Conservation (phyloP, 2,329 filamentous ascomycete species). For the Pseudocercospora pini-densiflorae region DNA sequence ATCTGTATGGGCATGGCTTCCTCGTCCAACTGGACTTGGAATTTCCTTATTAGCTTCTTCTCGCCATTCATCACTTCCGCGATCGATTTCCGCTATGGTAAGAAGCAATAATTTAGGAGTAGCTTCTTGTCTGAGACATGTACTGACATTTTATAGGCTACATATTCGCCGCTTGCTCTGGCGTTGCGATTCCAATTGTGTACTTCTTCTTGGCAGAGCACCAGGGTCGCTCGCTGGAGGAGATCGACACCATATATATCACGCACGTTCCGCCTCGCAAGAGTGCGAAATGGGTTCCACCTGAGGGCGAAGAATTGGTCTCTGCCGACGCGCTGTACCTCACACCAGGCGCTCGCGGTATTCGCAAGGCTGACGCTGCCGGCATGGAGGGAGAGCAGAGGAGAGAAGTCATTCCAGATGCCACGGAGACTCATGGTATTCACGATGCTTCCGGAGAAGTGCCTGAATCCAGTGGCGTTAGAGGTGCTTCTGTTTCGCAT, state of each 20-base stretch:
- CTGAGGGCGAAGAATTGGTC: conserved; percentile 37
- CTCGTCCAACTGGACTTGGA: conserved; percentile 63
- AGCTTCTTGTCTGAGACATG: no score
- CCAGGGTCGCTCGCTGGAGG: conserved; percentile 74
- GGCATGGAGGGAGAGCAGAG: conserved; percentile 36
- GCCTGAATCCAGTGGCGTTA: conserved; percentile 35
- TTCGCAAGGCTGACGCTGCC: conserved; percentile 39
- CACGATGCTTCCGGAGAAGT: conserved; percentile 36
- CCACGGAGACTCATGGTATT: conserved; percentile 34
- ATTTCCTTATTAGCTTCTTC: conserved; percentile 62
- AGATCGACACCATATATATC: conserved; percentile 80
- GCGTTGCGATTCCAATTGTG: conserved; percentile 66
- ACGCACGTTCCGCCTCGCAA: conserved; percentile 40
- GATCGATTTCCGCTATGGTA: conserved; percentile 69
- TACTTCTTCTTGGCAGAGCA: conserved; percentile 80
- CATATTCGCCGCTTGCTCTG: conserved; percentile 74
- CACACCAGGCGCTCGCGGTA: conserved; percentile 37
- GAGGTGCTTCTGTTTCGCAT: conserved; percentile 29
- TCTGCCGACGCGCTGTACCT: conserved; percentile 38
- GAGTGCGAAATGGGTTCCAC: conserved; percentile 40
- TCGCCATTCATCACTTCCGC: conserved; percentile 75
- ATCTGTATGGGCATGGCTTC: conserved; percentile 60
- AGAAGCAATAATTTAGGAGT: no score
- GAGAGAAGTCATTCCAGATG: conserved; percentile 32
- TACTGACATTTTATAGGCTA: conserved; percentile 55